Evolutionary conservation across 2,329 filamentous ascomycete species (phyloP).

Genomic region (Apiospora malaysiana): DNA sequence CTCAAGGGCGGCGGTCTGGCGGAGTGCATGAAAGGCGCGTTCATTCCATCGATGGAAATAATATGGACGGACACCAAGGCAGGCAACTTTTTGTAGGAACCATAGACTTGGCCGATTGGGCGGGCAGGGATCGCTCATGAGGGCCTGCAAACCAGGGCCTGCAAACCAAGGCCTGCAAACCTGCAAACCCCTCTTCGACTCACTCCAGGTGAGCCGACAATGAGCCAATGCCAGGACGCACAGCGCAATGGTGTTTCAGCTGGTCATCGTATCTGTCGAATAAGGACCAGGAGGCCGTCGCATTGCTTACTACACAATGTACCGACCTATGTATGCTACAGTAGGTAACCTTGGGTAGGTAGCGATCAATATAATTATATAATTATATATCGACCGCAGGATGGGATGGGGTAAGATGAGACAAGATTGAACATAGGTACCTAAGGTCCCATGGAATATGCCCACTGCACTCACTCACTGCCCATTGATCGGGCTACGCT

Average conservation of each 20-base stretch:
- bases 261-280: background rate
- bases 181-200: background rate
- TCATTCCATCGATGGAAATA: background rate
- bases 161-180: too few species aligned
- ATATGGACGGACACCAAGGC: background rate
- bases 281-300: background rate
- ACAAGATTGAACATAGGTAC: too few species aligned
- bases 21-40: background rate
- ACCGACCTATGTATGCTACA: too few species aligned
- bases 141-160: background rate
- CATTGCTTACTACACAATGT: background rate
- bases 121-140: background rate
- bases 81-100: background rate
- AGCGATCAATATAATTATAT: too few species aligned
- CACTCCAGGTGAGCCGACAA: background rate
- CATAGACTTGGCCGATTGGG: too few species aligned
- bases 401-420: too few species aligned
- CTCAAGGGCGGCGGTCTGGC: background rate
- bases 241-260: background rate
- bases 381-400: too few species aligned
- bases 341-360: too few species aligned
- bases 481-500: too few species aligned
- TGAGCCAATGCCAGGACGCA: background rate
- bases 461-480: too few species aligned
- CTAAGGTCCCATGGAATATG: too few species aligned